Base-by-base conservation (phyloP, 352 stramenopile genomes). In the Pythium rhizo-oryzae region DNA sequence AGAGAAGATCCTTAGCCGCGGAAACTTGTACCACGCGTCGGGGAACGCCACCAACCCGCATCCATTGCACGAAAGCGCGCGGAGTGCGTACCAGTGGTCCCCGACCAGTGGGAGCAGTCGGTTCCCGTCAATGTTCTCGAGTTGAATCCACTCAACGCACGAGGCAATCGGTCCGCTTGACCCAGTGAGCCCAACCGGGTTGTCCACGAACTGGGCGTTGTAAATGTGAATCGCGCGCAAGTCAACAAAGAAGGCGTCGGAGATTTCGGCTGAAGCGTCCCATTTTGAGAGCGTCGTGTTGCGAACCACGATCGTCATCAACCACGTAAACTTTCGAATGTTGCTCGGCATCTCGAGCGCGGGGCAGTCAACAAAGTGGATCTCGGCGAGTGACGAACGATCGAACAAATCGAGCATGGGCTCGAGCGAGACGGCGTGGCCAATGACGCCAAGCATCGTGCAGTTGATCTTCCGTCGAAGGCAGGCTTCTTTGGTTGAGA, bases 401-500 rank as follows among this genome's bases (percentile, higher is more conserved):
- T 46, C 39, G 8, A 46, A 50, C 18, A 8, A 50, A 23, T 50
- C 43, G 13, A 50, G 43, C 18, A 24, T 50, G 11, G 19, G 43
- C 18, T 12, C 18, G 6, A 50, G 1, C 2, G 13, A 7, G 1
- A 21, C 8, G 3, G 15, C 18, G 1, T 11, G 4, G 2, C 51
- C 51, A 24, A 6, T 7, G 51, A 58, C 8, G 3, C 30, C 30
- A 12, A 58, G 28, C 11, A 8, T 21, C 8, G 51, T 15, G 30
- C 54, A 61, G 11, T 61, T 12, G 21, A 61, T 61, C 33, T 33
- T 12, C 4, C 54, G 54, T 5, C 33, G 18, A 23, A 61, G 9
- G 19, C 54, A 61, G 8, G 54, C 35, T 16, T 61, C 37, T 35
- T 61, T 61, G 0, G 33, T 30, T 7, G 54, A 61, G 37, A 61